These are phyloP conservation scores for Pseudevernia furfuracea DNA, from an alignment of 495 filamentous ascomycete genomes.

Conservation along the genomic window DNA sequence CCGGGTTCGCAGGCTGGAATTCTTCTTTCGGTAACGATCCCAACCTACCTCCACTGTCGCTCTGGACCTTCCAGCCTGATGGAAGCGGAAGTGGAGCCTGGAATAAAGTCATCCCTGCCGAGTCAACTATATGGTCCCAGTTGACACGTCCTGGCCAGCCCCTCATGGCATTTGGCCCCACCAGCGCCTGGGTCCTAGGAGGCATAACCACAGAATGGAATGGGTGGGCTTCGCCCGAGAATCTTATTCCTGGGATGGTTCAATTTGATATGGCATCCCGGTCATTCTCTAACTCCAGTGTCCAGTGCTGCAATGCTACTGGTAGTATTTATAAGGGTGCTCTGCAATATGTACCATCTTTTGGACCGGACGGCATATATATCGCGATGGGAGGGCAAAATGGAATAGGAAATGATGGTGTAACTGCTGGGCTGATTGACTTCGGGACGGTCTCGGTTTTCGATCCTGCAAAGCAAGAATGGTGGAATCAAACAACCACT, in stretches of 20 bases:
- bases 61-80: slow-evolving; percentile 24
- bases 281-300: slow-evolving; percentile 18
- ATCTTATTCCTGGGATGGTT: slow-evolving; percentile 14
- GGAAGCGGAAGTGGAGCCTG: slow-evolving; percentile 19
- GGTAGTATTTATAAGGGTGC: slow-evolving; percentile 6
- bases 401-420: neutral
- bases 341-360: slow-evolving; percentile 25
- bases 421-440: neutral
- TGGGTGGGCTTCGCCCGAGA: neutral
- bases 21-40: neutral
- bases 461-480: slow-evolving; percentile 17
- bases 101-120: slow-evolving; percentile 1
- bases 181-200: slow-evolving; percentile 17
- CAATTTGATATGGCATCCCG: slow-evolving; percentile 19
- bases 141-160: slow-evolving; percentile 6
- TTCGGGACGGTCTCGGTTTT: slow-evolving; percentile 19
- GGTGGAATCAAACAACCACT: slow-evolving; percentile 26
- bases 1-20: slow-evolving; percentile 11
- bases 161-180: neutral
- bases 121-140: neutral
- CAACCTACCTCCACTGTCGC: slow-evolving; percentile 5
- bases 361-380: slow-evolving; percentile 22
- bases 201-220: neutral
- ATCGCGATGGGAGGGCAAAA: slow-evolving; percentile 19
- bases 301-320: slow-evolving; percentile 8